A percentile compares a stretch with the other conserved stretches of the same genome.
phyloP scores from a whole-genome alignment of 2,329 filamentous ascomycete species.

The Fusarium dlaminii region DNA sequence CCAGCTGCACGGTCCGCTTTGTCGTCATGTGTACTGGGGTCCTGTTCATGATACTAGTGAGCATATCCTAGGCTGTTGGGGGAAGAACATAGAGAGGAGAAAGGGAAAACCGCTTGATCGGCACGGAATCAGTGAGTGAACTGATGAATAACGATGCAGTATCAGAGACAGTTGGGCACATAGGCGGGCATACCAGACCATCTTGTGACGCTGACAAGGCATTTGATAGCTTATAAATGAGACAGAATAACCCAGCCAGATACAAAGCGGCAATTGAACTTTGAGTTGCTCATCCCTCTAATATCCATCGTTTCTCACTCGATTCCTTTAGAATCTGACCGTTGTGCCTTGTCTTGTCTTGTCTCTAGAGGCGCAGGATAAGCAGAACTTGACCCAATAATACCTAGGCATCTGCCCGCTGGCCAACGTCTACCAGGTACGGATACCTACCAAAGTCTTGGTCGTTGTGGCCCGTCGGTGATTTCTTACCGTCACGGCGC shows the following conservation, averaged over 20 bases:
- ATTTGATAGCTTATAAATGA: conserved; percentile 28
- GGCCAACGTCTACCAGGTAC: neutral
- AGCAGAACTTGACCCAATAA: neutral
- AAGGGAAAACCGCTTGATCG: conserved; percentile 13
- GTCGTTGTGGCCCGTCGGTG: neutral
- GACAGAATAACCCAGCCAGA: neutral
- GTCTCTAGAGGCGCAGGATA: neutral
- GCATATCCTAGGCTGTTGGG: conserved; percentile 5
- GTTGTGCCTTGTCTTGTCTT: neutral
- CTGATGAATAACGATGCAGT: conserved; percentile 24
- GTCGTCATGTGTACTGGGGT: conserved; percentile 37
- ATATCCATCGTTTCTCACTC: conserved; percentile 10
- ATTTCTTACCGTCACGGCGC: neutral
- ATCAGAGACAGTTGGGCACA: conserved; percentile 20
- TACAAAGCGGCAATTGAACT: conserved; percentile 6
- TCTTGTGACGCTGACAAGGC: conserved; percentile 30
- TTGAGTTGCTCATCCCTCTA: neutral
- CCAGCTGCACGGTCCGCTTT: conserved; percentile 32
- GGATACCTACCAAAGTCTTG: neutral
- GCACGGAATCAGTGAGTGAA: neutral
- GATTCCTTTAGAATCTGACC: conserved; percentile 23
- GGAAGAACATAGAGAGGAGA: neutral
- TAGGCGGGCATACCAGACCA: neutral
- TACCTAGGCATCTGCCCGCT: neutral
- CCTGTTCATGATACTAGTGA: neutral